Evolutionary conservation across 2,329 filamentous ascomycete species (phyloP).

Genomic region (Fusarium buharicum): DNA sequence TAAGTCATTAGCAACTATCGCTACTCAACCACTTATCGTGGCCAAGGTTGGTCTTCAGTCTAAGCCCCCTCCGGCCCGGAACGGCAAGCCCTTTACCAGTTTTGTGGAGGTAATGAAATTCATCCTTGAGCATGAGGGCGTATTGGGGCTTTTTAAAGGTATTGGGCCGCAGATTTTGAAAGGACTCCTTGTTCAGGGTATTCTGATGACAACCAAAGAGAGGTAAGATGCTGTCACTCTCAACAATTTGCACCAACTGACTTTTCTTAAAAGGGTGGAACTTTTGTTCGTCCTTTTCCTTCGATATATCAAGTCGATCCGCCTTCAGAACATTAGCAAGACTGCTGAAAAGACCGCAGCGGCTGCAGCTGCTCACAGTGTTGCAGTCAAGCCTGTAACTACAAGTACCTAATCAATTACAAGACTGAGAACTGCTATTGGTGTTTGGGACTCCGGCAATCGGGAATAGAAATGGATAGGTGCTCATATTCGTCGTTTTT

Average conservation of each 20-base stretch:
- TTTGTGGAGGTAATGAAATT: conserved; percentile 96
- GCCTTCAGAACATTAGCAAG: conserved; percentile 75
- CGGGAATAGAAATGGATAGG: conserved; percentile 35
- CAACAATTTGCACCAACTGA: conserved; percentile 25
- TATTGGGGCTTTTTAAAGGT: conserved; percentile 90
- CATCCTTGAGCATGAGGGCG: conserved; percentile 88
- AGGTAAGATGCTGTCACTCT: conserved; percentile 63
- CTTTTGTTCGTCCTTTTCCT: conserved; percentile 87
- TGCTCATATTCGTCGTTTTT: conserved; percentile 30
- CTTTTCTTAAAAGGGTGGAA: conserved; percentile 72
- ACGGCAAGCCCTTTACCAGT: conserved; percentile 91
- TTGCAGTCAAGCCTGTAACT: conserved; percentile 46
- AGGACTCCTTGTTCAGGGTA: conserved; percentile 90
- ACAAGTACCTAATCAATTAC: conserved; percentile 28
- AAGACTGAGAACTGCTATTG: conserved; percentile 10
- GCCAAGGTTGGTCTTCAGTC: conserved; percentile 98
- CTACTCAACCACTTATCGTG: conserved; percentile 94
- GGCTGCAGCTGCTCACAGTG: conserved; percentile 57
- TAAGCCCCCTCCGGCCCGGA: conserved; percentile 82
- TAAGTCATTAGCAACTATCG: conserved; percentile 90
- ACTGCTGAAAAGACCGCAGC: conserved; percentile 71
- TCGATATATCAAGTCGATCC: conserved; percentile 79
- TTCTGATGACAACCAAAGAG: conserved; percentile 99
- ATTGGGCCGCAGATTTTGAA: conserved; percentile 95
- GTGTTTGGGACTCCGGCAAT: conserved; percentile 24